Percentiles rank a stretch among this genome's conserved stretches.
Conservation (phyloP, 2,329 filamentous ascomycete genomes). For the Xylariales sp. region DNA sequence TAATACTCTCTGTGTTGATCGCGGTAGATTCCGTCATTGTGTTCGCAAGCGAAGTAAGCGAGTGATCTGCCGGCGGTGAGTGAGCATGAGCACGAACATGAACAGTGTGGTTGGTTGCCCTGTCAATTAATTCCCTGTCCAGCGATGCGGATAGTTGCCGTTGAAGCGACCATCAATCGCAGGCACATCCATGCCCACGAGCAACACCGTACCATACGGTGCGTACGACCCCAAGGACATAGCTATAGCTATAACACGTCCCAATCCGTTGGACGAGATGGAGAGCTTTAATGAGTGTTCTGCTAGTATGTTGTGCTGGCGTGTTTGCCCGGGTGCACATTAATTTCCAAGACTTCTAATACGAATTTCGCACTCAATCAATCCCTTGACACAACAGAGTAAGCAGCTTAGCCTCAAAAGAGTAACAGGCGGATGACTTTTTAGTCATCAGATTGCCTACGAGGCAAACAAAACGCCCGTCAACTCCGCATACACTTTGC, state of each 20-base stretch:
- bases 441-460: slow-evolving; percentile 21
- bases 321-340: background rate
- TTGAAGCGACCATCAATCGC: slow-evolving; percentile 29
- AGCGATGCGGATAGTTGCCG: slow-evolving; percentile 34
- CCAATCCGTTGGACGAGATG: background rate
- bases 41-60: background rate
- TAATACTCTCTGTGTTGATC: background rate
- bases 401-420: background rate
- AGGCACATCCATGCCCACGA: slow-evolving; percentile 18
- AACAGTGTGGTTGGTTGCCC: slow-evolving; percentile 28
- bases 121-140: slow-evolving; percentile 28
- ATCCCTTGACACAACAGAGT: slow-evolving; percentile 10
- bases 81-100: background rate
- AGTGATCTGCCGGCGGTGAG: slow-evolving; percentile 32
- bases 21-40: background rate
- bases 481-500: slow-evolving; percentile 17
- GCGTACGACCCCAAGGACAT: background rate
- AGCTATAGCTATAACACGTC: background rate
- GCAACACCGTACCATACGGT: slow-evolving; percentile 1
- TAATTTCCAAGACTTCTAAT: slow-evolving; percentile 1
- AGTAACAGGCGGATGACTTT: slow-evolving; percentile 6
- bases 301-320: background rate
- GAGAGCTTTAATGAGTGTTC: background rate
- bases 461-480: slow-evolving; percentile 18
- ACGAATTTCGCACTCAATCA: background rate